Evolutionary conservation across 1,284 basidiomycete species (phyloP).

Genomic region (Schizopora paradoxa): DNA sequence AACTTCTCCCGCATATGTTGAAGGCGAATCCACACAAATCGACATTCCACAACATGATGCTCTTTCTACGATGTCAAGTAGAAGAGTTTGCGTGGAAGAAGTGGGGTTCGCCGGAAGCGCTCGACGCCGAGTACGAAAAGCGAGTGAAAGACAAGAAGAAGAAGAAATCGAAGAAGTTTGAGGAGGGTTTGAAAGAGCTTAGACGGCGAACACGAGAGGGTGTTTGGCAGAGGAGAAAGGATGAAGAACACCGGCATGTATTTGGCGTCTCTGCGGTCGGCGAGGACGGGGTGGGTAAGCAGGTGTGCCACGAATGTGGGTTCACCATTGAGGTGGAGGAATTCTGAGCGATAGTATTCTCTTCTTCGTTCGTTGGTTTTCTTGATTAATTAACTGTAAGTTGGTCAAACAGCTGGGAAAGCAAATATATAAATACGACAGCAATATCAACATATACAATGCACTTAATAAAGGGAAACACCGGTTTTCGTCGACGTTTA

Average conservation of each 20-base stretch:
- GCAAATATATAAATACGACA: too few species aligned
- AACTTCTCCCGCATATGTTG: conserved; percentile 88
- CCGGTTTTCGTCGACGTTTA: too few species aligned
- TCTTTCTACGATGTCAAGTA: conserved; percentile 91
- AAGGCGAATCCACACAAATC: conserved; percentile 97
- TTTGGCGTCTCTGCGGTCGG: conserved; percentile 60
- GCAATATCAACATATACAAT: too few species aligned
- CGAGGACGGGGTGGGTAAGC: conserved; percentile 50
- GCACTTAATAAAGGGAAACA: too few species aligned
- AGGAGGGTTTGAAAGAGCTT: conserved; percentile 77
- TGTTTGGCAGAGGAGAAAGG: conserved; percentile 82
- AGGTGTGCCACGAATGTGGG: conserved; percentile 82
- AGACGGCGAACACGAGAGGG: conserved; percentile 84
- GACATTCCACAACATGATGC: conserved; percentile 99
- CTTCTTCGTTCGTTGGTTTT: too few species aligned
- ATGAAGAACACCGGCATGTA: conserved; percentile 82
- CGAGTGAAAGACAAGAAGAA: conserved; percentile 82
- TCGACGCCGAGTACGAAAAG: conserved; percentile 86
- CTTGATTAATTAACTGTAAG: too few species aligned
- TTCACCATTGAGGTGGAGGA: conserved; percentile 86
- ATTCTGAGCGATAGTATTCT: too few species aligned
- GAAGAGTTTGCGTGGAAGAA: conserved; percentile 97
- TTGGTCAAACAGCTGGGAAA: too few species aligned
- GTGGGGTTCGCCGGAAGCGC: conserved; percentile 90
- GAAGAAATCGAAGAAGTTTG: conserved; percentile 92